Evolutionary conservation across 306 rosid genomes (phyloP).

Genomic region (Vigna hirtella): DNA sequence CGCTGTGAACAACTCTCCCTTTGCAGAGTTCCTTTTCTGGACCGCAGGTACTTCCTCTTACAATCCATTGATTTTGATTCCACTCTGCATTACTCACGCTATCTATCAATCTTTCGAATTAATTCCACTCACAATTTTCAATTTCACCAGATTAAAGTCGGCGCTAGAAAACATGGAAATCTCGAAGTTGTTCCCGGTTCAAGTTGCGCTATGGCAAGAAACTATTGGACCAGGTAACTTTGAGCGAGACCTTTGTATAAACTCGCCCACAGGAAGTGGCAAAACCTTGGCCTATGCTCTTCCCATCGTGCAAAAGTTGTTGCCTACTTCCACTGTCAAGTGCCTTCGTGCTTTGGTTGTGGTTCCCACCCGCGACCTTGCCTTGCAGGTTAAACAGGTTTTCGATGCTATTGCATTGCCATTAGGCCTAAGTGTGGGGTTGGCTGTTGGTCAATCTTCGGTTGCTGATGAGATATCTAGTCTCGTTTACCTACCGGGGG

Average conservation of each 20-base stretch:
- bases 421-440: conserved; percentile 79
- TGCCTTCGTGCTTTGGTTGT: conserved; percentile 82
- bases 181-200: conserved; percentile 77
- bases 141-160: conserved; percentile 60
- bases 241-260: conserved; percentile 81
- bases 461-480: conserved; percentile 73
- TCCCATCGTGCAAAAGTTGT: conserved; percentile 78
- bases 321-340: conserved; percentile 59
- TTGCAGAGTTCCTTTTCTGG: conserved; percentile 62
- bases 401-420: conserved; percentile 77
- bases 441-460: conserved; percentile 90
- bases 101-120: neutral
- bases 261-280: conserved; percentile 97
- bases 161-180: conserved; percentile 67
- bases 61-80: neutral
- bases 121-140: neutral
- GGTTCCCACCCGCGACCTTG: conserved; percentile 92
- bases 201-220: conserved; percentile 89
- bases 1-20: conserved; percentile 59
- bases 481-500: conserved; percentile 61
- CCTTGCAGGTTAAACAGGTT: conserved; percentile 78
- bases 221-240: conserved; percentile 86
- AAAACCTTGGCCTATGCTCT: conserved; percentile 91
- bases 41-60: conserved; percentile 38
- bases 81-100: too few species aligned